These are phyloP conservation scores for Astragalus glycyphyllos DNA, from an alignment of 306 rosid species.

Conservation along the genomic window DNA sequence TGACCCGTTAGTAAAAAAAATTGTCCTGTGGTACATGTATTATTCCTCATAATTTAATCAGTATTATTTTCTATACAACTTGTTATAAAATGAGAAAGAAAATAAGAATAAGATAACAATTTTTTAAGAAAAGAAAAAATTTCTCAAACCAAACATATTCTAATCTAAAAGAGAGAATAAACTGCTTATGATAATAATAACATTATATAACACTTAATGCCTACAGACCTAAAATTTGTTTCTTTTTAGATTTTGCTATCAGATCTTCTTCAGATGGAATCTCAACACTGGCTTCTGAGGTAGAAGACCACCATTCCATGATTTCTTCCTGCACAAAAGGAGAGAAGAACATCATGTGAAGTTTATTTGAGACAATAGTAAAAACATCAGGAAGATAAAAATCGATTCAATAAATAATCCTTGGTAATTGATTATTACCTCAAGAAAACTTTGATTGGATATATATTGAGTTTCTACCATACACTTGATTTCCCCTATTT, in stretches of 20 bases:
- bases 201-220: conserved; percentile 6
- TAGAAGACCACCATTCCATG: conserved; percentile 80
- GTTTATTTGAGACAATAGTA: neutral
- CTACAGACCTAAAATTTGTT: conserved; percentile 65
- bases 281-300: conserved; percentile 52
- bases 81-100: conserved; percentile 12
- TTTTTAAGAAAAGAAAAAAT: neutral
- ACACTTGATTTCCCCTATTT: conserved; percentile 68
- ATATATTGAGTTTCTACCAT: conserved; percentile 67
- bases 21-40: conserved; percentile 5
- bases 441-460: conserved; percentile 89
- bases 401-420: neutral
- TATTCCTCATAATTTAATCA: conserved; percentile 2
- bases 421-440: conserved; percentile 59
- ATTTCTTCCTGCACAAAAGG: conserved; percentile 78
- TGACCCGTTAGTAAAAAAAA: too few species aligned
- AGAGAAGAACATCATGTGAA: conserved; percentile 23
- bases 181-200: conserved; percentile 7
- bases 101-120: neutral
- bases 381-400: too few species aligned
- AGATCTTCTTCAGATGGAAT: conserved; percentile 68
- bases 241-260: conserved; percentile 56
- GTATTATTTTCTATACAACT: conserved; percentile 24
- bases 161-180: conserved; percentile 18
- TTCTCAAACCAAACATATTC: neutral